These are phyloP conservation scores for Penstemon barbatus DNA, from an alignment of 257 asterid species.

Conservation along the genomic window DNA sequence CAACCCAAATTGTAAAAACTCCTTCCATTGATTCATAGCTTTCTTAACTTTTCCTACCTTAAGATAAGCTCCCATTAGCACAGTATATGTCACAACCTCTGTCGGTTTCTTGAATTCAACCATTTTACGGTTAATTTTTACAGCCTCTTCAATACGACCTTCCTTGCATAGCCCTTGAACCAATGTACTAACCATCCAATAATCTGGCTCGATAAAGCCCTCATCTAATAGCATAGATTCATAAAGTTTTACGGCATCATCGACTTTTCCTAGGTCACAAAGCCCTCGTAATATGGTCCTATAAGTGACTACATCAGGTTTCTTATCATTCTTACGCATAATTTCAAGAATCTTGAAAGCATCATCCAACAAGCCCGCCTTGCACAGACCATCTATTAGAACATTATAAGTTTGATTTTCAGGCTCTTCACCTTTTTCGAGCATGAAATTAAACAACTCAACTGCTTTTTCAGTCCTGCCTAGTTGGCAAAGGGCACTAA, in stretches of 20 bases:
- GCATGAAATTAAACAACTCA: conserved; percentile 58
- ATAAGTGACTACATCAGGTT: conserved; percentile 56
- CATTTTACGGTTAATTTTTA: conserved; percentile 45
- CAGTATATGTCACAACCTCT: conserved; percentile 40
- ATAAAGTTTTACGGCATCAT: conserved; percentile 50
- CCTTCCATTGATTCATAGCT: conserved; percentile 55
- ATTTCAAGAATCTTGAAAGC: conserved; percentile 50
- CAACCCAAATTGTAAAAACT: conserved; percentile 41
- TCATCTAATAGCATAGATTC: conserved; percentile 44
- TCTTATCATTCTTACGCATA: conserved; percentile 54
- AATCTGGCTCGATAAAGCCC: conserved; percentile 47
- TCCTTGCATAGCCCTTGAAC: conserved; percentile 67
- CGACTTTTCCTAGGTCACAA: conserved; percentile 54
- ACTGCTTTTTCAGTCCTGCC: conserved; percentile 55
- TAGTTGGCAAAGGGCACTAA: conserved; percentile 48
- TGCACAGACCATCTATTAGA: conserved; percentile 60
- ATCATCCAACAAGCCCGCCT: conserved; percentile 48
- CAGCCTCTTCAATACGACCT: conserved; percentile 53
- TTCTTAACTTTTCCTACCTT: conserved; percentile 46
- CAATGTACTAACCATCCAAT: conserved; percentile 44
- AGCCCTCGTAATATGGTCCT: conserved; percentile 53
- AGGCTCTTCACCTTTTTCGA: conserved; percentile 59
- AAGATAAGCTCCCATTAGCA: conserved; percentile 60
- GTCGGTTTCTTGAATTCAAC: conserved; percentile 33
- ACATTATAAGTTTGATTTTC: conserved; percentile 45